Evolutionary conservation across 768 basidiomycete species (phyloP).

Genomic region (Suillus clintonianus): DNA sequence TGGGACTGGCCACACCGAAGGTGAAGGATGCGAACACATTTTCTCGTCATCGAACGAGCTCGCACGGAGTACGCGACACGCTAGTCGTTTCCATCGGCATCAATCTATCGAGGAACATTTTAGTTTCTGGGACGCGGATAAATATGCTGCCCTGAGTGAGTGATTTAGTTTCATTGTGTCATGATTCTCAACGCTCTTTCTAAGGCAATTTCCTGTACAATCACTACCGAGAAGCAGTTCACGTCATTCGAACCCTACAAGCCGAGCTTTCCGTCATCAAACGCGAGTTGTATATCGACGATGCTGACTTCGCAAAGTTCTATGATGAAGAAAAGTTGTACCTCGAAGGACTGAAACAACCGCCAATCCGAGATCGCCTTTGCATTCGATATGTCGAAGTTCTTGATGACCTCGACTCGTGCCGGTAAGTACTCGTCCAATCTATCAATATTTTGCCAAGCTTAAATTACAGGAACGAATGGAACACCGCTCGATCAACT

Average conservation of each 20-base stretch:
- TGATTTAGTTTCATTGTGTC: background rate
- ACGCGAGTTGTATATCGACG: background rate
- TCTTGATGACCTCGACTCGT: background rate
- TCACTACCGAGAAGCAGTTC: conserved; percentile 4
- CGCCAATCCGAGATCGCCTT: background rate
- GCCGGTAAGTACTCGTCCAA: background rate
- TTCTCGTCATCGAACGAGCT: conserved; percentile 9
- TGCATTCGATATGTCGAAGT: background rate
- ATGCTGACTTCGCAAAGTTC: background rate
- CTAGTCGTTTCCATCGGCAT: conserved; percentile 1
- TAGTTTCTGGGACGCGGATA: conserved; percentile 19
- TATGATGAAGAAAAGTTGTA: background rate
- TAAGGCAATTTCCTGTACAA: conserved; percentile 4
- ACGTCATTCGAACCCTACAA: background rate
- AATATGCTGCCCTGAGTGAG: conserved; percentile 22
- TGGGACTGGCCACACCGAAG: conserved; percentile 9
- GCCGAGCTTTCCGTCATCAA: background rate
- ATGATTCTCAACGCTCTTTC: background rate
- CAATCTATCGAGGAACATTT: conserved; percentile 21
- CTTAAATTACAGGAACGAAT: background rate
- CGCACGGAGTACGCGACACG: conserved; percentile 1
- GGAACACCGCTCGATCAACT: background rate
- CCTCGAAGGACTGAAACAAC: background rate
- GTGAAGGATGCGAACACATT: conserved; percentile 9
- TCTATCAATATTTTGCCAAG: background rate